Base-by-base conservation (phyloP, 108 stramenopile species). In the Chaetoceros tenuissimus region DNA sequence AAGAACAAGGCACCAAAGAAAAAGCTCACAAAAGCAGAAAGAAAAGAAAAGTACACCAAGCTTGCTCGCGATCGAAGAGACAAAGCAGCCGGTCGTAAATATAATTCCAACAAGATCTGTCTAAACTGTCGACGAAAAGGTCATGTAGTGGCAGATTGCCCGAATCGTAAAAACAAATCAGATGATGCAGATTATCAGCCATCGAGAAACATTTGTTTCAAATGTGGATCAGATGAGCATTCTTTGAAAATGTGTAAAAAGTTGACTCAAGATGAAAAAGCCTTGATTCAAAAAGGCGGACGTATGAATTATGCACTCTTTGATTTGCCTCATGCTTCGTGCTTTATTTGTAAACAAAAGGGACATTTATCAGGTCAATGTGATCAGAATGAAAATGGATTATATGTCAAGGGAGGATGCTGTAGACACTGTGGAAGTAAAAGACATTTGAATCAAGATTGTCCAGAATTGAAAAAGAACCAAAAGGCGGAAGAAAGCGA, bases 21-120 rank as follows among this genome's bases (percentile, higher is more conserved):
- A 0, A 83, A 81, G 53, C 87, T 91, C 59, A 85, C 80, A 57
- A 91, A 91, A 60, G 85, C 81, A 61, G 85, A 91, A 52, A 66
- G 89, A 13, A 65, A 77, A 25, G 72, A 59, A 31, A 91, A 91
- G 54, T 91, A 91, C 57, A 87, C 85, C 0, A 67, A 80, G 27
- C 68, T 82, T 46, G 85, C 89, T 20, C 79, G 75, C 31, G 69
- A 80, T 31, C 79, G 81, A 31, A 62, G 79, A 51, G 62, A 81
- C 0, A 77, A 79, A 55, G 53, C 59, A 10, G 20, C 54, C 0
- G 47, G 24, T 2, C 55, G 62, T 7, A 55, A 46, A n/a, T 52
- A 69, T 0, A 61, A 78, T 20, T 66, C 64, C 27, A 31, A 80
- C 28, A 24, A 69, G 0, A 62, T 81, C 24, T 91, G 89, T 49